Evolutionary conservation across 345 rosid genomes (phyloP).

Genomic region (Barbarea vulgaris): DNA sequence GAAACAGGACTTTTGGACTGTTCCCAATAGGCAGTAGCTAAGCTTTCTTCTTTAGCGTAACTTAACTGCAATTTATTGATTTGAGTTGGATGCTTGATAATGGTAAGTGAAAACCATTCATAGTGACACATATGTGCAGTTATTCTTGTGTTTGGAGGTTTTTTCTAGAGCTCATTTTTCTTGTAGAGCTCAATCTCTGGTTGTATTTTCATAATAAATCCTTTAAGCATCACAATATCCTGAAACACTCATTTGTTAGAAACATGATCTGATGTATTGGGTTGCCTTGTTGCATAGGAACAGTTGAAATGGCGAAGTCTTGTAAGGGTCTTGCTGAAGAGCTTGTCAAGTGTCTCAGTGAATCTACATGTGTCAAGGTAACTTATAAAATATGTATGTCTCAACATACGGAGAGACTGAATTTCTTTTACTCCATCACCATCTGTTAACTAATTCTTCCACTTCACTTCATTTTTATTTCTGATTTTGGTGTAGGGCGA

Average conservation of each 20-base stretch:
- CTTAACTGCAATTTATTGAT: not conserved
- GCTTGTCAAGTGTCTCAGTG: constrained; percentile 91
- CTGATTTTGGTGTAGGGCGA: constrained; percentile 50
- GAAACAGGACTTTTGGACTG: not conserved
- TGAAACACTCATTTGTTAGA: not conserved
- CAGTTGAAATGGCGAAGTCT: constrained; percentile 75
- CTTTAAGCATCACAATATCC: not conserved
- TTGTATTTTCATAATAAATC: too few species aligned
- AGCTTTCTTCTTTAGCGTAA: not conserved
- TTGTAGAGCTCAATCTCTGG: too few species aligned
- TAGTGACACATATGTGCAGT: not conserved
- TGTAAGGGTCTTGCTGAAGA: constrained; percentile 96
- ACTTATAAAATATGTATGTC: not conserved
- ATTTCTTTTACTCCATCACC: not conserved
- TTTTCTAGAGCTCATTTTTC: not conserved
- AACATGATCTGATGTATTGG: constrained; percentile 11
- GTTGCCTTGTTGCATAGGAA: constrained; percentile 9
- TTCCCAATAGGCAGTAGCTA: not conserved
- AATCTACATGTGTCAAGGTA: constrained; percentile 85
- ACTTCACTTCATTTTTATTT: not conserved
- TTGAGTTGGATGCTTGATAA: not conserved
- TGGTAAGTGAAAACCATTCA: not conserved
- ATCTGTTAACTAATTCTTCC: not conserved
- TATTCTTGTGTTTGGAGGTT: not conserved
- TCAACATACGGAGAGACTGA: not conserved